Percentiles rank a stretch among this genome's conserved stretches.
Conservation (phyloP, 2,329 filamentous ascomycete species). For the Amphichorda felina region DNA sequence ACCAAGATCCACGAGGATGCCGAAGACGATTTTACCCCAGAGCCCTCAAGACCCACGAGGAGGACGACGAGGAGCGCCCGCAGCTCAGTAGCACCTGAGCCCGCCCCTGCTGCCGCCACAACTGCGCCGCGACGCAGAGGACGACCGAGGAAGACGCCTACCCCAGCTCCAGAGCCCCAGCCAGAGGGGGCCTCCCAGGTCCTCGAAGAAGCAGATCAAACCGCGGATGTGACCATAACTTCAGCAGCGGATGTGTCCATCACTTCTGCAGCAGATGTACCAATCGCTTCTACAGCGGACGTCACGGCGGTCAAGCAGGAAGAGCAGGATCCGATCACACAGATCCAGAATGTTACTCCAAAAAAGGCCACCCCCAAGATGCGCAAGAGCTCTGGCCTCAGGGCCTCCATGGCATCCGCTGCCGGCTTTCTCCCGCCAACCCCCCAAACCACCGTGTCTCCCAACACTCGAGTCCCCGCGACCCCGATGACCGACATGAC, state of each 20-base stretch:
- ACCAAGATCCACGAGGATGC: conserved; percentile 37
- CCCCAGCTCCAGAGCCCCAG: conserved; percentile 9
- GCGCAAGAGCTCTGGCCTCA: conserved; percentile 17
- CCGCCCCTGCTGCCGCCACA: conserved; percentile 28
- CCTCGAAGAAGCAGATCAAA: conserved; percentile 18
- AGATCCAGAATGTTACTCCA: conserved; percentile 18
- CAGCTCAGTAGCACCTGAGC: conserved; percentile 33
- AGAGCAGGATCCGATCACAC: conserved; percentile 26
- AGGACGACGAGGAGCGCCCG: conserved; percentile 20
- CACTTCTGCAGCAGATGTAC: too few relatives aligned
- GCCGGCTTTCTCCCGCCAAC: conserved; percentile 25
- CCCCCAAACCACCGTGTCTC: conserved; percentile 43
- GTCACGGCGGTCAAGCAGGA: conserved; percentile 3
- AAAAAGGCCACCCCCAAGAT: conserved; percentile 8
- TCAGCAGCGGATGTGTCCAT: background rate
- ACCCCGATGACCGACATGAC: conserved; percentile 68
- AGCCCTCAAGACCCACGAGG: conserved; percentile 23
- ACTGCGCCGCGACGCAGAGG: conserved; percentile 18
- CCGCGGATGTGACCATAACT: background rate
- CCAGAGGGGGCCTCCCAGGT: background rate
- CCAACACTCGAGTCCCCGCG: conserved; percentile 32
- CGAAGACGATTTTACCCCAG: conserved; percentile 73
- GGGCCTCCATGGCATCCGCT: conserved; percentile 24
- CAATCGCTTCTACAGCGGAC: background rate
- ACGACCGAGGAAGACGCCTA: conserved; percentile 28